Base-by-base conservation (phyloP, 805 yeast species). In the Debaryomyces tyrocola region DNA sequence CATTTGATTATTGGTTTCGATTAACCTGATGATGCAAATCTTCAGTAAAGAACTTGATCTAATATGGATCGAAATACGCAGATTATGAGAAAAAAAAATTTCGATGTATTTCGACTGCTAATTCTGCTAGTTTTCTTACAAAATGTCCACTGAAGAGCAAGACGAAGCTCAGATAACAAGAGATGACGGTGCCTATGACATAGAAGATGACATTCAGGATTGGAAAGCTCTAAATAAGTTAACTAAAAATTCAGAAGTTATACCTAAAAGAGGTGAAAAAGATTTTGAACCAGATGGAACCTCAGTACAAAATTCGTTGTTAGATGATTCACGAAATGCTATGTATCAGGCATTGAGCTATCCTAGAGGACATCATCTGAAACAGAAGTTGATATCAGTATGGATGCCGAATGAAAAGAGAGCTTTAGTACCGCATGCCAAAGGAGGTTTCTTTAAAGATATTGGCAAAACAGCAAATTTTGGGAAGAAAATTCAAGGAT, bases 221-320 rank as follows among this genome's bases (percentile, higher is more conserved):
- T 73, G 74, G 70, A 60, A 61, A 28, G 45, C 49, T 28, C 44
- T 60, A 6, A 45, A 43, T 34, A 47, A 46, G 12, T 20, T 37
- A 9, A 14, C 21, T 2, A 28, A 37, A 20, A 12, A 36, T 17
- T 24, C 37, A 20, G 44, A 44, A n/a, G 34, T 42, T 15, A 45
- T 31, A 14, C 91, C 91, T 2, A 85, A 82, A 53, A 69, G 92
- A 49, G 96, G 96, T 2, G 90, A 83, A 47, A 91, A 91, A 60
- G 96, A 88, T 53, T 87, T 82, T 53, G 96, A 83, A 49, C 96
- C 95, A 0, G 92, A 85, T 59, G 90, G 88, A 0, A 83, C 90
- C 0, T 54, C 57, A 5, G 59, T 70, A 5, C 94, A 87, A 60
- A 60, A 56, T 4, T 48, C 59, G 4, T 62, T 69, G 14, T 70